Conservation (phyloP, 805 yeast genomes). For the Candida orba region DNA sequence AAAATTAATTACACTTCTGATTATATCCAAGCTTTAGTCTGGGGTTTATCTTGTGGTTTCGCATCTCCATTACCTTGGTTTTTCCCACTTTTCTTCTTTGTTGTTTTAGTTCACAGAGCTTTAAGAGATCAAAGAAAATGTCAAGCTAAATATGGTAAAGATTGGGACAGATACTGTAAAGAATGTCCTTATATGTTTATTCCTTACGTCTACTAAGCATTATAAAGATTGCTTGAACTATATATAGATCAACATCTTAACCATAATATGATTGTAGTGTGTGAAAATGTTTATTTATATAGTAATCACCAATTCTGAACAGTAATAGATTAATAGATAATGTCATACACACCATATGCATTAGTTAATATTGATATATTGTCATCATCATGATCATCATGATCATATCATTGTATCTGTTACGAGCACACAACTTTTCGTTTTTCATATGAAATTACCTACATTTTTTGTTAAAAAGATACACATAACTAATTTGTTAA, state of each 20-base stretch:
- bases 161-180: constrained; percentile 81
- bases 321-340: too few species aligned
- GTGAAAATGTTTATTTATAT: too few species aligned
- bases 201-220: constrained; percentile 64
- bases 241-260: too few species aligned
- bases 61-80: constrained; percentile 91
- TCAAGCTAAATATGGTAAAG: constrained; percentile 81
- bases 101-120: constrained; percentile 85
- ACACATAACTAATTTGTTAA: too few species aligned
- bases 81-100: constrained; percentile 84
- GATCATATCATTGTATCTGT: too few species aligned
- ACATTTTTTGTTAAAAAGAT: too few species aligned
- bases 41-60: constrained; percentile 91
- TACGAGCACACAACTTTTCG: too few species aligned
- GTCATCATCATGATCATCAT: too few species aligned
- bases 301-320: too few species aligned
- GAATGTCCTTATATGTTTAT: constrained; percentile 89
- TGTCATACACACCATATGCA: too few species aligned
- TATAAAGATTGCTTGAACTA: background rate
- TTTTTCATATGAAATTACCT: too few species aligned
- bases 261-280: background rate
- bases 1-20: constrained; percentile 95
- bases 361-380: too few species aligned
- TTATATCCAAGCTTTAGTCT: constrained; percentile 75
- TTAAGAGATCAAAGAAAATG: constrained; percentile 83